Evolutionary conservation across 164 flowering plant species (phyloP), one percentile per base, ranked within the genome.

Genomic region (Annona cherimola): DNA sequence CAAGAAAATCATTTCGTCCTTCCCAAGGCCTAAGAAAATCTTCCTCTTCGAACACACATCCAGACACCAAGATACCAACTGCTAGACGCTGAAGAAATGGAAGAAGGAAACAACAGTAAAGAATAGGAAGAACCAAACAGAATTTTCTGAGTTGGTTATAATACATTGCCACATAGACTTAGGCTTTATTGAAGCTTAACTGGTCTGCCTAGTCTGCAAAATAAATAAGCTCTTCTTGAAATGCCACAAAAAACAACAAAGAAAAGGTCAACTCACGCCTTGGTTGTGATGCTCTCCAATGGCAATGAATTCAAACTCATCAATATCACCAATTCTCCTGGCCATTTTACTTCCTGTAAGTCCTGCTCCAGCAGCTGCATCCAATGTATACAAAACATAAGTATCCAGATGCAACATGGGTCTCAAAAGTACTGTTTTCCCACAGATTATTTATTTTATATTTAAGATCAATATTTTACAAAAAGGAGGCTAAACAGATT

Each of bases 331-430:
- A 41, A 69, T 89, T 81, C 98, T 93, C 76, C 99, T 77, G 68
- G 99, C 99, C 98, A 93, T 88, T 87, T 96, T 96, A 74, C 73
- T 87, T 42, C 99, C 98, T 2, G 94, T 82, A 80, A 96, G 99
- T 73, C 99, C 98, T 80, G 99, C 99, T 82, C 98, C 99, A 82
- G 99, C 99, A 82, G 97, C 98, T 96, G 81, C 59, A 16, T 72
- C 60, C 60, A 54, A 82, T 35, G 35, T 26, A 66, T 57, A 55
- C 42, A 57, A 70, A 63, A 60, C 40, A 64, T 64, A 39, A 41
- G 41, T 64, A 35, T 18, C 67, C 40, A 64, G n/a, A 8, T 40
- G 42, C 18, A 14, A 64, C 16, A 18, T 61, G 57, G 57, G 14
- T 50, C 9, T 16, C 57, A 50, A 50, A 16, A 16, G 57, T 26